Evolutionary conservation across 352 stramenopile genomes (phyloP), one percentile per base, ranked within the genome.

Genomic region (Phytophthora aleatoria): DNA sequence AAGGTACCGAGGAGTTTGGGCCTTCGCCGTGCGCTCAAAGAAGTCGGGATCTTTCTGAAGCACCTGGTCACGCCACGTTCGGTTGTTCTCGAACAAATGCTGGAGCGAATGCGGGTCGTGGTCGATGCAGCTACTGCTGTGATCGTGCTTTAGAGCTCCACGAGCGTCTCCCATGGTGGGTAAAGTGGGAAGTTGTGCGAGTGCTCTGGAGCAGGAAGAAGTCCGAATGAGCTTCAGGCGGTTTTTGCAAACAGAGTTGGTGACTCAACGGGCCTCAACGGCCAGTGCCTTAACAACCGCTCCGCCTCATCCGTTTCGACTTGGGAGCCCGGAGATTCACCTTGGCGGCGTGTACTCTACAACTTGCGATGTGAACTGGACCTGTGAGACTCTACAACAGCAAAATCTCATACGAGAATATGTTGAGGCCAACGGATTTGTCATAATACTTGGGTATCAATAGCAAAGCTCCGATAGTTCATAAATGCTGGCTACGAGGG

Each of bases 1-100:
- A 5, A 97, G 64, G 64, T 94, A 96, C 71, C 91, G 76, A n/a
- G 90, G 90, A 15, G 85, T 71, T 54, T 97, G 89, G 1, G 79
- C 80, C 28, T 76, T 69, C 1, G 71, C 73, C 28, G 90, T 87
- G 35, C 83, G 76, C 45, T 87, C 73, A 43, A 94, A 92, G 78
- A 88, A 92, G 16, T 77, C 56, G 5, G 81, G 80, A 51, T 91
- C 78, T 57, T 64, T 60, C 44, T 67, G 47, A 42, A 81, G 79
- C 61, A 87, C 88, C 15, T 52, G 57, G 20, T 88, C 72, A 36
- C 79, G 77, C 85, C 85, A 93, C 59, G 79, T 81, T 26, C 70
- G 70, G 67, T 92, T 92, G 67, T 86, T 85, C 48, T 89, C 81
- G 33, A 89, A 76, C 50, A 89, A 68, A 28, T 77, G 69, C 47